Evolutionary conservation across 1,139 yeast species (phyloP), one percentile per base, ranked within the genome.

Genomic region (Geotrichum histeridarum): DNA sequence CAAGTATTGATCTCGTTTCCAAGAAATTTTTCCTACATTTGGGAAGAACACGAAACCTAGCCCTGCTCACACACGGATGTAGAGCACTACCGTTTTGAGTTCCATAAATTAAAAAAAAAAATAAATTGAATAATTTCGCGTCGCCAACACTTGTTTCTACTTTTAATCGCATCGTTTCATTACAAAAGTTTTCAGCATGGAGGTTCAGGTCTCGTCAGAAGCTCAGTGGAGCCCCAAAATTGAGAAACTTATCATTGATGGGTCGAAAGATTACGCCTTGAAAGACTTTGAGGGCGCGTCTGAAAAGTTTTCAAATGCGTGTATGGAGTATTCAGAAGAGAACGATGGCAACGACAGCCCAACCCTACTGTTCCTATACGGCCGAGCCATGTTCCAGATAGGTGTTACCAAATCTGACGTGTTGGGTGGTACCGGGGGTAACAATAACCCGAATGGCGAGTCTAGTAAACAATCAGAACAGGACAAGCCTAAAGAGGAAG

Each of bases 351-450:
- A 80, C 52, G 83, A 82, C 49, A 86, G 86, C 64, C 86, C 94
- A 1, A 86, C 88, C 58, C 74, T 88, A 60, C 73, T 90, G 63
- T 81, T 79, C 60, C 69, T 86, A 38, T 89, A 93, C 61, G 98
- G 97, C 1, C 81, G 83, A 64, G 83, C 96, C 1, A 72, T 93
- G 43, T 90, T 85, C 69, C 86, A 84, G 60, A 79, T 81, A 46
- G 98, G 94, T 0, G 85, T 88, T 11, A 73, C 81, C 43, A 83
- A 79, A 51, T 82, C 90, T 1, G 93, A 86, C 49, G 85, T 93
- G n/a, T 78, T 93, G 57, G 96, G 96, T 14, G 70, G 67, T 3
- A 46, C 8, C 17, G 43, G 42, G 22, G 43, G 30, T 8, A 15
- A 31, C 37, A 31, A 39, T 11, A 44, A 51, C 11, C 38, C 33